These are phyloP conservation scores for Lophiostoma macrostomum DNA, from an alignment of 495 filamentous ascomycete genomes.

Conservation along the genomic window DNA sequence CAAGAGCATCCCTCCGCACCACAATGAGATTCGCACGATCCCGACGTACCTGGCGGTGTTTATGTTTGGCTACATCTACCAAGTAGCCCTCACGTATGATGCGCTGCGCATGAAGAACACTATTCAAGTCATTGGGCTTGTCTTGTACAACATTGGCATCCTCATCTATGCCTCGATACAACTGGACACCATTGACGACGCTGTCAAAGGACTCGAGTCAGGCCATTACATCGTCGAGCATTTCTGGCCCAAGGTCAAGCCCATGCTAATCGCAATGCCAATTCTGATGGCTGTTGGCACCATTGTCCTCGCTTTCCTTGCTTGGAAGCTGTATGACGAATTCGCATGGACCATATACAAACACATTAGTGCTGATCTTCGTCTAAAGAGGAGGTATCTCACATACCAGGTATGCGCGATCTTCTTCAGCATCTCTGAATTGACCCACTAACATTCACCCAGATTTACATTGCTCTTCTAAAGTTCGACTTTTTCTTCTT, in stretches of 20 bases:
- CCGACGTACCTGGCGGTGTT: slow-evolving; percentile 93
- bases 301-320: slow-evolving; percentile 66
- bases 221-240: slow-evolving; percentile 10
- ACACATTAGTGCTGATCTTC: slow-evolving; percentile 94
- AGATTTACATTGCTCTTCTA: slow-evolving; percentile 96
- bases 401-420: slow-evolving; percentile 79
- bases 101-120: slow-evolving; percentile 93
- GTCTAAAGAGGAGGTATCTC: slow-evolving; percentile 93
- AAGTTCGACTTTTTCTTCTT: slow-evolving; percentile 99
- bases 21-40: slow-evolving; percentile 61
- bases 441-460: slow-evolving; percentile 37
- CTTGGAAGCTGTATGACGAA: slow-evolving; percentile 95
- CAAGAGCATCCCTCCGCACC: slow-evolving; percentile 23
- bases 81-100: slow-evolving; percentile 85
- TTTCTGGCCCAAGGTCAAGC: slow-evolving; percentile 66
- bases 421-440: not conserved
- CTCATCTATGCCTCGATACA: slow-evolving; percentile 91
- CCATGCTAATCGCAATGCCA: slow-evolving; percentile 81
- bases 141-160: slow-evolving; percentile 84
- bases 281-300: slow-evolving; percentile 76
- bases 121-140: slow-evolving; percentile 95
- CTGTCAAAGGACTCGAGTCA: slow-evolving; percentile 52
- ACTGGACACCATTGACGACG: slow-evolving; percentile 77
- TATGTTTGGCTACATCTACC: slow-evolving; percentile 94
- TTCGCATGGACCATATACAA: slow-evolving; percentile 99